phyloP scores from a whole-genome alignment of 2,329 filamentous ascomycete genomes.

The Aureobasidium namibiae region DNA sequence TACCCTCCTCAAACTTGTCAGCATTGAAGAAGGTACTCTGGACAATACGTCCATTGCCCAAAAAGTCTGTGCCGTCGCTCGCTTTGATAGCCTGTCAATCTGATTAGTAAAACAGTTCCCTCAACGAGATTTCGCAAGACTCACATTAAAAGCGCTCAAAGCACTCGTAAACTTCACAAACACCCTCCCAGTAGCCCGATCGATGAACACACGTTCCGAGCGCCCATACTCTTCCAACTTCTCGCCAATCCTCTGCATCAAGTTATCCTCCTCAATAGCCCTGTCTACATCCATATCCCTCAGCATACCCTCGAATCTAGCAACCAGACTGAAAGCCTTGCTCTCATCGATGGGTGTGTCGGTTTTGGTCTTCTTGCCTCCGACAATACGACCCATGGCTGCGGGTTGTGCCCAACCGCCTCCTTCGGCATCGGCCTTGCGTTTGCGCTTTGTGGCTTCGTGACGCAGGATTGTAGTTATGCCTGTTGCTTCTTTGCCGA shows the following conservation, averaged over 20 bases:
- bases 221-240: constrained; percentile 61
- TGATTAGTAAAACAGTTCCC: constrained; percentile 11
- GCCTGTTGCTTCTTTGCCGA: constrained; percentile 73
- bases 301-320: constrained; percentile 78
- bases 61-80: constrained; percentile 78
- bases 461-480: constrained; percentile 79
- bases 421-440: constrained; percentile 67
- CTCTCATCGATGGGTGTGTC: constrained; percentile 23
- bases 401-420: constrained; percentile 65
- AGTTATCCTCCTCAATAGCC: constrained; percentile 61
- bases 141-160: constrained; percentile 73
- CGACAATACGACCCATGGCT: constrained; percentile 71
- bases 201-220: constrained; percentile 31
- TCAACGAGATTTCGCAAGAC: constrained; percentile 27
- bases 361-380: constrained; percentile 53
- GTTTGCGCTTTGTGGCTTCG: constrained; percentile 78
- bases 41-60: constrained; percentile 63
- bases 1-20: constrained; percentile 70
- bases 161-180: constrained; percentile 90
- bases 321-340: constrained; percentile 54
- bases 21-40: constrained; percentile 72
- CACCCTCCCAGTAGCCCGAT: constrained; percentile 59
- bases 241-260: constrained; percentile 93
- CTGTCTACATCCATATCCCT: constrained; percentile 70
- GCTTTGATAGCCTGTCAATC: constrained; percentile 72